Conservation (phyloP, 768 basidiomycete species). For the Lactifluus echinatus region DNA sequence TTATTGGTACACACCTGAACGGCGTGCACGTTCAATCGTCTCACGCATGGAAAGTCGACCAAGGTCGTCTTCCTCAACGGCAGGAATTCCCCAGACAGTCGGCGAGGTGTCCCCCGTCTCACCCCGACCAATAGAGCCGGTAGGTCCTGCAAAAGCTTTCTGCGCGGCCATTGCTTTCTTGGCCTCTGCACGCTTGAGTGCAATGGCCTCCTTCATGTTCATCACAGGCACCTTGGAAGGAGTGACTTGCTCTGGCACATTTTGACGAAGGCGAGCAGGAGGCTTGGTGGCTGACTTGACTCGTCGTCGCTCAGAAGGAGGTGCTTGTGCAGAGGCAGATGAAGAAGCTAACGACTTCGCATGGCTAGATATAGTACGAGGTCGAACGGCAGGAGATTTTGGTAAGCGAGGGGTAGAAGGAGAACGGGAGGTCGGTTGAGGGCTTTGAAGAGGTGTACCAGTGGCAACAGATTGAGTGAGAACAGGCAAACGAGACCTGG, state of each 20-base stretch:
- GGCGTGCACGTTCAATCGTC: slow-evolving; percentile 68
- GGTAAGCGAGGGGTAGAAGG: slow-evolving; percentile 1
- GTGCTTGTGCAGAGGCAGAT: background rate
- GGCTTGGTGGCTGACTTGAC: background rate
- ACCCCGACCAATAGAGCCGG: slow-evolving; percentile 31
- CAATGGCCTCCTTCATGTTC: slow-evolving; percentile 72
- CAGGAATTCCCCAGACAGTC: slow-evolving; percentile 13
- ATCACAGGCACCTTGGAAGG: slow-evolving; percentile 30
- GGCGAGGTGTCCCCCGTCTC: slow-evolving; percentile 45
- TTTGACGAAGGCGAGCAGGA: background rate
- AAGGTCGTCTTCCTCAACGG: slow-evolving; percentile 41
- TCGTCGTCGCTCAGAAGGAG: background rate
- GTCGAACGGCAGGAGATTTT: background rate
- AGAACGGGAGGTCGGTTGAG: background rate
- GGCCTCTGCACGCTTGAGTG: slow-evolving; percentile 67
- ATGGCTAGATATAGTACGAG: slow-evolving; percentile 1
- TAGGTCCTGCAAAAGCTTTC: slow-evolving; percentile 21
- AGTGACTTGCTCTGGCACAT: slow-evolving; percentile 13
- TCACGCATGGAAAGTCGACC: slow-evolving; percentile 64
- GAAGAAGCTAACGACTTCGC: background rate
- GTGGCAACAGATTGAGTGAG: background rate
- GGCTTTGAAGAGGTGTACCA: background rate
- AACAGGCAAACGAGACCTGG: slow-evolving; percentile 11
- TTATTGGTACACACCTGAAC: slow-evolving; percentile 48
- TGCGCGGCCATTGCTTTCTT: slow-evolving; percentile 42